A percentile compares a stretch with the other conserved stretches of the same genome.
These are phyloP conservation scores for Dactylellina haptotyla DNA, from an alignment of 2,329 filamentous ascomycete genomes.

Conservation along the genomic window DNA sequence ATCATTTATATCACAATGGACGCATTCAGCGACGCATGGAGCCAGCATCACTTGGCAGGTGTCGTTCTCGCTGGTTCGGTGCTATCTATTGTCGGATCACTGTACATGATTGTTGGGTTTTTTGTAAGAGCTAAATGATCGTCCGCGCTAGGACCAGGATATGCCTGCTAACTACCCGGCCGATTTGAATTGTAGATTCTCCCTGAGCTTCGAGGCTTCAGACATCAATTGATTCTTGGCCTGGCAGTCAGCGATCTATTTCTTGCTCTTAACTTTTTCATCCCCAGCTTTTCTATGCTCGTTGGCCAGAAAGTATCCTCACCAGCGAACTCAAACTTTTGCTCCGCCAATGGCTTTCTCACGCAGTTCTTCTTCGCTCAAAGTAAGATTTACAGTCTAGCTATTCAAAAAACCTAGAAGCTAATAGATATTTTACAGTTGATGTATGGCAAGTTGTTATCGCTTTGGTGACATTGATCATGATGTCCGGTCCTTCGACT, in stretches of 20 bases:
- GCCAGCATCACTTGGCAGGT: slow-evolving; percentile 33
- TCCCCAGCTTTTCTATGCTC: slow-evolving; percentile 37
- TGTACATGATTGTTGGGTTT: slow-evolving; percentile 48
- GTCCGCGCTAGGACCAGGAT: background rate
- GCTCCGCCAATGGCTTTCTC: slow-evolving; percentile 38
- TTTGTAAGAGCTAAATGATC: slow-evolving; percentile 14
- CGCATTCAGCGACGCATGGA: slow-evolving; percentile 34
- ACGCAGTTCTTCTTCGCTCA: slow-evolving; percentile 46
- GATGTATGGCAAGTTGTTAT: slow-evolving; percentile 48
- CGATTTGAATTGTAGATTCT: slow-evolving; percentile 15
- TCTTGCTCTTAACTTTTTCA: slow-evolving; percentile 43
- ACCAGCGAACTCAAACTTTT: slow-evolving; percentile 24
- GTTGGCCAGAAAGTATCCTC: slow-evolving; percentile 1
- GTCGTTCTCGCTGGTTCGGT: slow-evolving; percentile 43
- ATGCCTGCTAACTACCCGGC: slow-evolving; percentile 4
- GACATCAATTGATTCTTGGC: slow-evolving; percentile 46
- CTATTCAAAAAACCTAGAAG: background rate
- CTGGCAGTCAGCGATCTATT: slow-evolving; percentile 38
- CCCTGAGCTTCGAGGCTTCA: slow-evolving; percentile 29
- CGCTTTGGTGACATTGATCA: slow-evolving; percentile 26
- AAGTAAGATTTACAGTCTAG: slow-evolving; percentile 8
- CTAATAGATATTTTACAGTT: slow-evolving; percentile 17
- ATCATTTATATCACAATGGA: slow-evolving; percentile 20
- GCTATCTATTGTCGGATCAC: slow-evolving; percentile 40
- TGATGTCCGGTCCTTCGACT: slow-evolving; percentile 33